phyloP scores from a whole-genome alignment of 495 filamentous ascomycete genomes.

The Aspergillus cavernicola region DNA sequence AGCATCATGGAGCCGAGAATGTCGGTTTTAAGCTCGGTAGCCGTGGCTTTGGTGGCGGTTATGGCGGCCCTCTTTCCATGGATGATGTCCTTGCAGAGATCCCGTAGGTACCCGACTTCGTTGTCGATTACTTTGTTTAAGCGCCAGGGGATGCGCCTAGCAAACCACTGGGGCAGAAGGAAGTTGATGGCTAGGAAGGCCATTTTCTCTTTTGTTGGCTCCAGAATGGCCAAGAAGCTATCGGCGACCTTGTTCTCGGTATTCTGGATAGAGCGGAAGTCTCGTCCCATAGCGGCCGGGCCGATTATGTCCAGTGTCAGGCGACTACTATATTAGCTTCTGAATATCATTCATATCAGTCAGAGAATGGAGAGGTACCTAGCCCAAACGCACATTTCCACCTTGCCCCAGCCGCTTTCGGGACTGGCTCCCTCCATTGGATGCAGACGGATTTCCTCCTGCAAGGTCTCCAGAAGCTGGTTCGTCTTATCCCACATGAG shows the following conservation, averaged over 20 bases:
- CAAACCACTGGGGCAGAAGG: constrained; percentile 44
- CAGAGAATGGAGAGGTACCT: constrained; percentile 36
- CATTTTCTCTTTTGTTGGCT: constrained; percentile 46
- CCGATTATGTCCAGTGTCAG: constrained; percentile 88
- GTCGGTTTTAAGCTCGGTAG: constrained; percentile 58
- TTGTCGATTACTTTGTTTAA: constrained; percentile 59
- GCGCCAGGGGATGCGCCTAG: constrained; percentile 57
- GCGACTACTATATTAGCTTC: constrained; percentile 41
- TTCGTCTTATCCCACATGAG: constrained; percentile 67
- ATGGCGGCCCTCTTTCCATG: constrained; percentile 52
- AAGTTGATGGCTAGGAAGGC: constrained; percentile 46
- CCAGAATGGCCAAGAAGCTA: constrained; percentile 59
- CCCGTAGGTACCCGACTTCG: constrained; percentile 57
- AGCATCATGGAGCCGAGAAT: constrained; percentile 58
- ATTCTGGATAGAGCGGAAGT: constrained; percentile 69
- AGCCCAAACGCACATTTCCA: constrained; percentile 69
- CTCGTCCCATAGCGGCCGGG: constrained; percentile 71
- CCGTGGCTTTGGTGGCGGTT: constrained; percentile 53
- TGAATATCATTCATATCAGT: neutral
- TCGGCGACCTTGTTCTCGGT: constrained; percentile 59
- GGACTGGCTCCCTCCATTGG: constrained; percentile 39
- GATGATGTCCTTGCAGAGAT: constrained; percentile 63
- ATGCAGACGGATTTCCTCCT: constrained; percentile 35
- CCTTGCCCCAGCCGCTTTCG: constrained; percentile 39
- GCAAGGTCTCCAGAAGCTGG: constrained; percentile 36